phyloP scores from a whole-genome alignment of 768 basidiomycete genomes.

The Hypsizygus marmoreus region DNA sequence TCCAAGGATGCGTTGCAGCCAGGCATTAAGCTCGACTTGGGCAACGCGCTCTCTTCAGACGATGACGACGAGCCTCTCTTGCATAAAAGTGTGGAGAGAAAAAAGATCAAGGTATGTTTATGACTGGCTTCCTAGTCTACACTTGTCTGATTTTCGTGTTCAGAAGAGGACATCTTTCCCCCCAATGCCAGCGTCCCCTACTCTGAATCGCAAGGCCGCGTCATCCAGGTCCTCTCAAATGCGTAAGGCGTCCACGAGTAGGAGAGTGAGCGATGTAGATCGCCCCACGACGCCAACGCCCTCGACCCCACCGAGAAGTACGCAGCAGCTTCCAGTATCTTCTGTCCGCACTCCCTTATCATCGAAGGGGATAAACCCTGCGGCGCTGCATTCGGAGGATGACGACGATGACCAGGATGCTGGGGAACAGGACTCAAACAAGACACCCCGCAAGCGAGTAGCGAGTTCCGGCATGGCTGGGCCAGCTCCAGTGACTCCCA shows the following conservation, averaged over 20 bases:
- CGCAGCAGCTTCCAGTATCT: constrained; percentile 21
- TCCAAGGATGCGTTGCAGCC: constrained; percentile 33
- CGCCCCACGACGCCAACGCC: constrained; percentile 17
- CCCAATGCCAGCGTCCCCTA: constrained; percentile 50
- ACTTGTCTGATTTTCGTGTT: constrained; percentile 15
- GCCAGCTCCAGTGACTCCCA: constrained; percentile 38
- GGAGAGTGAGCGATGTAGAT: constrained; percentile 11
- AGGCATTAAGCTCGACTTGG: constrained; percentile 39
- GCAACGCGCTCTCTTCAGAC: constrained; percentile 27
- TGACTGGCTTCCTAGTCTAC: constrained; percentile 1
- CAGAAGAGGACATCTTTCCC: constrained; percentile 40
- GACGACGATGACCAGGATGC: constrained; percentile 21
- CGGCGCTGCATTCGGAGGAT: constrained; percentile 25
- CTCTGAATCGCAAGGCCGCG: constrained; percentile 36
- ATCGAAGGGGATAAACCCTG: constrained; percentile 32
- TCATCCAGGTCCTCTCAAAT: constrained; percentile 16
- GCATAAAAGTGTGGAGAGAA: constrained; percentile 25
- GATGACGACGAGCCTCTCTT: constrained; percentile 30
- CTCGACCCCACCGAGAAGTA: constrained; percentile 21
- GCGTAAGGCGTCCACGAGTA: constrained; percentile 19
- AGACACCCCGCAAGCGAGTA: constrained; percentile 40
- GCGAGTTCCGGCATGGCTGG: constrained; percentile 19
- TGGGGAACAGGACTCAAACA: constrained; percentile 27
- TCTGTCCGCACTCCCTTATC: constrained; percentile 25
- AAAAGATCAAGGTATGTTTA: constrained; percentile 26